A percentile compares a stretch with the other conserved stretches of the same genome.
These are phyloP conservation scores for Zygoascus sp. DNA, from an alignment of 1,139 yeast species.

Conservation along the genomic window DNA sequence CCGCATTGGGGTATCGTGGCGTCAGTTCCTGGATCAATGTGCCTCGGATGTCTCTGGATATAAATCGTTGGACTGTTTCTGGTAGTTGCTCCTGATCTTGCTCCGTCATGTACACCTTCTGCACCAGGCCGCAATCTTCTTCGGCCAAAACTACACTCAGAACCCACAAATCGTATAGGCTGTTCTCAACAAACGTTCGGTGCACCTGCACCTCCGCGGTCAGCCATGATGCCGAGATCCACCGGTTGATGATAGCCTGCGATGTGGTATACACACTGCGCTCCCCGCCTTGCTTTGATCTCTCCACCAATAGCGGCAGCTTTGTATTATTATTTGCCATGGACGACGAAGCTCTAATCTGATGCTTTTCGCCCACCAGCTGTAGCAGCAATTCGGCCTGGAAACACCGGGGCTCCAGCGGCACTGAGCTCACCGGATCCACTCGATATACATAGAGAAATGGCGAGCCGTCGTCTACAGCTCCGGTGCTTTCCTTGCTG, in stretches of 20 bases:
- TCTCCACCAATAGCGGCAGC: constrained; percentile 22
- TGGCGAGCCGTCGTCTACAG: neutral
- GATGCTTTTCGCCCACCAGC: constrained; percentile 13
- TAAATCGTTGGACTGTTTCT: constrained; percentile 15
- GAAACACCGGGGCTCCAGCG: constrained; percentile 32
- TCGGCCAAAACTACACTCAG: constrained; percentile 23
- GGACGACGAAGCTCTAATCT: constrained; percentile 21
- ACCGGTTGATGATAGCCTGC: constrained; percentile 14
- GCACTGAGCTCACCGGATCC: constrained; percentile 16
- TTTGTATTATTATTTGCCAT: constrained; percentile 19
- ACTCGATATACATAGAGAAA: constrained; percentile 28
- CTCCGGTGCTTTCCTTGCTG: constrained; percentile 8
- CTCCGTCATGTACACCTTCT: constrained; percentile 20
- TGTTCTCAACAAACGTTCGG: constrained; percentile 26
- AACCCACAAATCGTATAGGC: constrained; percentile 34
- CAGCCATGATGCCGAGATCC: constrained; percentile 8
- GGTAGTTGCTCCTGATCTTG: constrained; percentile 20
- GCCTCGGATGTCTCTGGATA: constrained; percentile 18
- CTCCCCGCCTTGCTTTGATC: constrained; percentile 11
- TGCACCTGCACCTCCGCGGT: constrained; percentile 18
- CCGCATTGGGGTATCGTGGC: constrained; percentile 18
- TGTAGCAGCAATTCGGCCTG: constrained; percentile 25
- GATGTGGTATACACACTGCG: constrained; percentile 12
- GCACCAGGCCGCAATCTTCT: constrained; percentile 11
- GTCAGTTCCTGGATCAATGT: constrained; percentile 19